phyloP scores from a whole-genome alignment of 169 alveolate species.

The Plasmodium vinckei region DNA sequence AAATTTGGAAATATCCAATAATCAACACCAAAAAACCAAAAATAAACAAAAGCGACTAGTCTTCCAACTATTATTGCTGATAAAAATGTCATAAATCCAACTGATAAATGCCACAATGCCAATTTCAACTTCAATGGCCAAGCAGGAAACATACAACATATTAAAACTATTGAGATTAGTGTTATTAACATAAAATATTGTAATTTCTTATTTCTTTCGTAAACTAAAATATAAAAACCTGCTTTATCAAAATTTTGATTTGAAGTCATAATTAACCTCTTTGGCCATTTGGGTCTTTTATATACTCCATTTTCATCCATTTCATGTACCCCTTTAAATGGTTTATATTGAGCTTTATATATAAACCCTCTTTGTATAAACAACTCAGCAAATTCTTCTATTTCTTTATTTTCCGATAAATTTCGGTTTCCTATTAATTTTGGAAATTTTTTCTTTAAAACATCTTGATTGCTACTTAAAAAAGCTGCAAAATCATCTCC shows the following conservation, averaged over 20 bases:
- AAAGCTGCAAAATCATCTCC: constrained; percentile 88
- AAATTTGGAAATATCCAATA: constrained; percentile 90
- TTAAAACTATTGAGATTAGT: constrained; percentile 85
- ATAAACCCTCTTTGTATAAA: constrained; percentile 82
- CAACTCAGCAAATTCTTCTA: constrained; percentile 73
- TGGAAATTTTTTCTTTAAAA: constrained; percentile 81
- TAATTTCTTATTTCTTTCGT: constrained; percentile 87
- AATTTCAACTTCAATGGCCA: constrained; percentile 90
- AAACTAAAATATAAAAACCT: constrained; percentile 87
- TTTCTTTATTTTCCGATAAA: constrained; percentile 76
- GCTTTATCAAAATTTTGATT: constrained; percentile 88
- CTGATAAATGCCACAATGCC: constrained; percentile 89
- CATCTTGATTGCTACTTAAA: constrained; percentile 79
- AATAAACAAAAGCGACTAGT: constrained; percentile 80
- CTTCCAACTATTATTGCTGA: constrained; percentile 81
- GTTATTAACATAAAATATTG: constrained; percentile 83
- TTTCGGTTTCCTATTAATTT: constrained; percentile 55
- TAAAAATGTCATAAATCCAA: constrained; percentile 84
- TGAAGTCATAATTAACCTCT: constrained; percentile 85
- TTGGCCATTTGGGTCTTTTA: constrained; percentile 91
- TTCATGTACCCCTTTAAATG: constrained; percentile 84
- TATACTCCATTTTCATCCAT: constrained; percentile 83
- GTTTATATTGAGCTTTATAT: constrained; percentile 87
- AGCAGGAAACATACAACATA: constrained; percentile 90
- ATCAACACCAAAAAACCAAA: constrained; percentile 91